phyloP scores from a whole-genome alignment of 2,329 filamentous ascomycete genomes.

The Botrytis cinerea region DNA sequence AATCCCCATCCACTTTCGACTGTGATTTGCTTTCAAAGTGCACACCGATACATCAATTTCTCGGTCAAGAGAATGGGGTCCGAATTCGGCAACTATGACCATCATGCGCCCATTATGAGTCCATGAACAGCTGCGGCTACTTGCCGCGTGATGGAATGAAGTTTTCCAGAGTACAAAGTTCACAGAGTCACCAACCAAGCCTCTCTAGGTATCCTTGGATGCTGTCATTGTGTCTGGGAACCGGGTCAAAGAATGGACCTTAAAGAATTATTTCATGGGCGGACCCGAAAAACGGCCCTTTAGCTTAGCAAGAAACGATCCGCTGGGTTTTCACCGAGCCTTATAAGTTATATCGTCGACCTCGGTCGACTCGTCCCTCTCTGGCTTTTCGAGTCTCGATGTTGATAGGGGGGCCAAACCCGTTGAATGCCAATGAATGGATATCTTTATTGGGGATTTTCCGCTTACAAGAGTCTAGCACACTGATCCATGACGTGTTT shows the following conservation, averaged over 20 bases:
- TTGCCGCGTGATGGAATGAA: slow-evolving; percentile 21
- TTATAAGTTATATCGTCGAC: background rate
- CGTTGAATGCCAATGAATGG: background rate
- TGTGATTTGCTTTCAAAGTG: background rate
- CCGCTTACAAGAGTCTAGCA: background rate
- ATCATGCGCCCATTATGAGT: slow-evolving; percentile 23
- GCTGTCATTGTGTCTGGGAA: background rate
- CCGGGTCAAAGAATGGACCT: background rate
- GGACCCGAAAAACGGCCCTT: slow-evolving; percentile 11
- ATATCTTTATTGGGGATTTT: slow-evolving; percentile 1
- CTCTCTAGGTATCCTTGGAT: background rate
- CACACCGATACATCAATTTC: slow-evolving; percentile 7
- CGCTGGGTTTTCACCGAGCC: slow-evolving; percentile 9
- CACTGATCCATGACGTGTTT: slow-evolving; percentile 15
- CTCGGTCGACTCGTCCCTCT: background rate
- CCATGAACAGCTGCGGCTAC: slow-evolving; percentile 16
- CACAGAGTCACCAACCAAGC: background rate
- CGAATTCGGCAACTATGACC: slow-evolving; percentile 16
- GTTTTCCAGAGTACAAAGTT: slow-evolving; percentile 9
- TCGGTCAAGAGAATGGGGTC: slow-evolving; percentile 7
- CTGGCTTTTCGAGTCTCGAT: background rate
- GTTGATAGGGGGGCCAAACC: background rate
- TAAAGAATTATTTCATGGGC: background rate
- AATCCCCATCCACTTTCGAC: slow-evolving; percentile 6
- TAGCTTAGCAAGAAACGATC: background rate